Evolutionary conservation across 2,329 filamentous ascomycete genomes (phyloP).

Genomic region (Lizonia empirigonia): DNA sequence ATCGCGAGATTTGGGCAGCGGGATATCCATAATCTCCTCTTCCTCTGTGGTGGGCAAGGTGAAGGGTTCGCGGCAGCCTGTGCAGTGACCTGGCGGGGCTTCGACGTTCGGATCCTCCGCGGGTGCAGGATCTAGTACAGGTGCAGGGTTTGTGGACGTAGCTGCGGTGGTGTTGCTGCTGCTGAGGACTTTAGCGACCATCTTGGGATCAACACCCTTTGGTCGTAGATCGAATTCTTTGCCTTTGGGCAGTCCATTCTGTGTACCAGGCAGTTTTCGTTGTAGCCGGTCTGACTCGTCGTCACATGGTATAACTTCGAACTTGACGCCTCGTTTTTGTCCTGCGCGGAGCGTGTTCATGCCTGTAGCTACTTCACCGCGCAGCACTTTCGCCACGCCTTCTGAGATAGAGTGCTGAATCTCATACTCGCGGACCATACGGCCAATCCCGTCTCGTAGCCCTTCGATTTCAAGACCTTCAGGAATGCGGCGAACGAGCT

Average conservation of each 20-base stretch:
- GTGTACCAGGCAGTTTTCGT: constrained; percentile 15
- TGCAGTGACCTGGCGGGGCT: constrained; percentile 44
- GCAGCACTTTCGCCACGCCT: constrained; percentile 83
- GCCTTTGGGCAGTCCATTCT: constrained; percentile 9
- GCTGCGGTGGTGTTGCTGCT: constrained; percentile 31
- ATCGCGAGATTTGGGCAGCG: constrained; percentile 53
- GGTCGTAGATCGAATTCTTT: constrained; percentile 37
- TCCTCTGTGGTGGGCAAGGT: constrained; percentile 39
- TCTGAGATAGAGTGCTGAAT: constrained; percentile 91
- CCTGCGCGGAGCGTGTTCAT: constrained; percentile 82
- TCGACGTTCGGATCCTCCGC: constrained; percentile 27
- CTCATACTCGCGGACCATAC: constrained; percentile 94
- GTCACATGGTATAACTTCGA: constrained; percentile 67
- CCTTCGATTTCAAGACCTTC: constrained; percentile 93
- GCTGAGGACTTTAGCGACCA: constrained; percentile 29
- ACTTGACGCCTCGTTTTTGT: constrained; percentile 85
- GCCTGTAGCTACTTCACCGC: constrained; percentile 82
- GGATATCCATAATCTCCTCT: constrained; percentile 31
- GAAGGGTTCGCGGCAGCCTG: constrained; percentile 41
- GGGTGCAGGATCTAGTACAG: constrained; percentile 33
- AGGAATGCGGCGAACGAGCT: constrained; percentile 86
- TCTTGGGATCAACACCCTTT: constrained; percentile 35
- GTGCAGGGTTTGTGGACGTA: constrained; percentile 25
- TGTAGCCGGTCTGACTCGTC: constrained; percentile 35
- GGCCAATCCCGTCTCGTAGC: constrained; percentile 81